A percentile compares a stretch with the other conserved stretches of the same genome.
Evolutionary conservation across 1,284 basidiomycete genomes (phyloP).

Genomic region (Irpex rosettiformis): DNA sequence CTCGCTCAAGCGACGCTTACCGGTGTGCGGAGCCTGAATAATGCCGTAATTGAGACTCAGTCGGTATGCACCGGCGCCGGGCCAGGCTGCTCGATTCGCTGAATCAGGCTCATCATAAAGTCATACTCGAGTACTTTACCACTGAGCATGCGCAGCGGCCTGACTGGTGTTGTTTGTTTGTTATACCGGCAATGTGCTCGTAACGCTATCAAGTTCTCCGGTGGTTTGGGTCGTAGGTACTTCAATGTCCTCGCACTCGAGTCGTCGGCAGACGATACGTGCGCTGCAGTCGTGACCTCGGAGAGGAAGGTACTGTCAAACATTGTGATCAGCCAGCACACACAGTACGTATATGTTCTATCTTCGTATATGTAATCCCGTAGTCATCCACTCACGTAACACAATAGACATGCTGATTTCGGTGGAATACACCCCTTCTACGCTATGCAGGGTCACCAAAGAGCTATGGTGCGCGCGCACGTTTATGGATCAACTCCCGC

Average conservation of each 20-base stretch:
- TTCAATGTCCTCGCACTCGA: conserved; percentile 80
- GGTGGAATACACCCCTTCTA: conserved; percentile 84
- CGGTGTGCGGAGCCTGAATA: no score
- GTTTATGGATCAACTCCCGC: no score
- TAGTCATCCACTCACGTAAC: neutral
- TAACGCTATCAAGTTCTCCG: neutral
- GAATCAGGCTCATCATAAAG: no score
- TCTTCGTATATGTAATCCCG: neutral
- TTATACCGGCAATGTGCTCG: no score
- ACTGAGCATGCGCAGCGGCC: no score
- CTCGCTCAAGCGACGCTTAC: no score
- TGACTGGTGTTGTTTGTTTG: no score
- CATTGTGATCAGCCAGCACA: conserved; percentile 77
- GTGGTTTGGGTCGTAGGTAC: no score
- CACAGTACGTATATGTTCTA: conserved; percentile 38
- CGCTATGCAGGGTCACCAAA: conserved; percentile 74
- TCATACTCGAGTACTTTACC: no score
- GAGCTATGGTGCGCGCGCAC: conserved; percentile 61
- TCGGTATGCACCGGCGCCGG: no score
- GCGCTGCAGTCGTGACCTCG: conserved; percentile 77
- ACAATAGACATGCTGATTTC: conserved; percentile 54
- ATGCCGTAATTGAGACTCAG: no score
- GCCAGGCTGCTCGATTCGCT: no score
- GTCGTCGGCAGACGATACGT: conserved; percentile 88
- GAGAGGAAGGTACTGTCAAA: conserved; percentile 72